Percentiles rank a stretch among this genome's conserved stretches.
Evolutionary conservation across 2,329 filamentous ascomycete genomes (phyloP).

Genomic region (Aspergillus japonicus): DNA sequence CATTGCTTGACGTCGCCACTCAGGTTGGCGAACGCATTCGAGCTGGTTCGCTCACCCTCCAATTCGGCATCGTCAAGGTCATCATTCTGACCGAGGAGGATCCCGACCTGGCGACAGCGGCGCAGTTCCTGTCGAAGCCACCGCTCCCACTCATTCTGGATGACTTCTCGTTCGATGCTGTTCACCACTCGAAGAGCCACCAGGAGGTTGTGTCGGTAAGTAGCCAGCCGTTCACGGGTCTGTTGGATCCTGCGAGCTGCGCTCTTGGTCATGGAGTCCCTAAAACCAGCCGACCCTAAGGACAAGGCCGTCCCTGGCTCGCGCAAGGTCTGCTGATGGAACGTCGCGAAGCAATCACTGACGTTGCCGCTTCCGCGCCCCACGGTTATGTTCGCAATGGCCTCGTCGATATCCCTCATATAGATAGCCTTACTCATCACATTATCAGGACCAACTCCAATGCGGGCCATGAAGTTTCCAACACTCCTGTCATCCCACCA

Average conservation of each 20-base stretch:
- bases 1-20: constrained; percentile 53
- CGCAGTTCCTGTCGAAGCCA: constrained; percentile 80
- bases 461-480: constrained; percentile 72
- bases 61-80: constrained; percentile 22
- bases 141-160: constrained; percentile 87
- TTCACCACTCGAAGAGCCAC: constrained; percentile 91
- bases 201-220: constrained; percentile 83
- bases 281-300: constrained; percentile 27
- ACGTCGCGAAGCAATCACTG: constrained; percentile 45
- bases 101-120: constrained; percentile 66
- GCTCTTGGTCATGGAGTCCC: constrained; percentile 32
- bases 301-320: constrained; percentile 32
- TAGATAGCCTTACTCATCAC: constrained; percentile 86
- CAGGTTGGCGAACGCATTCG: constrained; percentile 34
- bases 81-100: constrained; percentile 40
- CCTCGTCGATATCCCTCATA: constrained; percentile 73
- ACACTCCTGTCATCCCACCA: constrained; percentile 89
- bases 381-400: constrained; percentile 43
- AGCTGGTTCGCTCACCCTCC: constrained; percentile 24
- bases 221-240: constrained; percentile 78
- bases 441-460: constrained; percentile 76
- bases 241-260: constrained; percentile 64
- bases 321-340: constrained; percentile 43
- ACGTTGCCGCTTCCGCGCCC: constrained; percentile 29
- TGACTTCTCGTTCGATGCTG: constrained; percentile 78